Evolutionary conservation across 164 flowering plant genomes (phyloP), one percentile per base, ranked within the genome.

Genomic region (Macadamia integrifolia): DNA sequence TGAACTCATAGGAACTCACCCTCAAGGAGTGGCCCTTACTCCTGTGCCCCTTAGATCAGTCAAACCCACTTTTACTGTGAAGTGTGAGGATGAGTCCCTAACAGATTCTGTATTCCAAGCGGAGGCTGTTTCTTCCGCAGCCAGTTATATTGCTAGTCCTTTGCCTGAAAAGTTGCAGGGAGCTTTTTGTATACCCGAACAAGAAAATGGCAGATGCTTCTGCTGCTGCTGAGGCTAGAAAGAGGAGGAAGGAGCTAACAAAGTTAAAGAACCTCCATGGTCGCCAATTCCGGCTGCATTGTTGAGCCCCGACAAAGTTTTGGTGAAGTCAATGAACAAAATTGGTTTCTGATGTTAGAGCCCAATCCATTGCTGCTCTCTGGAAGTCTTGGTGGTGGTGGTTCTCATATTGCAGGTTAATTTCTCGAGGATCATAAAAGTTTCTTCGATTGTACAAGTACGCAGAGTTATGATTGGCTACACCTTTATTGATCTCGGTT

Each of bases 181-280:
- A 52, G 1, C 50, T 0, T 17, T 17, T n/a, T 28, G 66, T 61
- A 9, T 73, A 44, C 57, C 59, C 74, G 2, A 69, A 66, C 43
- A 79, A 73, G 75, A 79, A 70, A 55, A 28, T 68, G 32, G 70
- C 66, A 60, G 87, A 83, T 73, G 76, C 79, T 29, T 65, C 76
- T 32, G 77, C 85, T 28, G 88, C 97, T 46, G 85, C 91, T 15
- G 88, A 84, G 78, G 92, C 94, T 28, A 83, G 94, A 75, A 88
- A 79, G 87, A 84, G 88, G 80, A 85, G 94, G 72, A 91, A 84
- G 71, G 91, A 87, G 65, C 79, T 91, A 23, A 86, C 88, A 60
- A 89, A 74, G 77, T 72, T 85, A 23, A 91, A 87, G 73, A 84
- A 78, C 77, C 72, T 80, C 31, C 76, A 84, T 46, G 74, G 77